These are phyloP conservation scores for Aspergillus nomiae DNA, from an alignment of 2,329 filamentous ascomycete genomes.

Conservation along the genomic window DNA sequence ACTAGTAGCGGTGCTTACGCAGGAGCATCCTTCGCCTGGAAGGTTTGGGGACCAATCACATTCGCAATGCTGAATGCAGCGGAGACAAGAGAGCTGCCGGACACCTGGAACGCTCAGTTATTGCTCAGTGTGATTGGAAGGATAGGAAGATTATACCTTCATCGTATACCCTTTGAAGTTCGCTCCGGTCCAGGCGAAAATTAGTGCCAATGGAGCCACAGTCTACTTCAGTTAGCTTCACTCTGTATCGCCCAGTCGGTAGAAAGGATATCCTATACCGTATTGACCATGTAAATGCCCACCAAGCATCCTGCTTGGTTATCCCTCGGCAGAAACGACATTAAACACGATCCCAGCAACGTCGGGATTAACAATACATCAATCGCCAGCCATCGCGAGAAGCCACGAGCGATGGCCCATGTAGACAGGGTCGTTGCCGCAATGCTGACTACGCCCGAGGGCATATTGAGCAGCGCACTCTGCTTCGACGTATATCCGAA, in stretches of 20 bases:
- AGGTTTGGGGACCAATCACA: constrained; percentile 45
- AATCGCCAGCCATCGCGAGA: constrained; percentile 45
- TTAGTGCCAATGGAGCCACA: constrained; percentile 44
- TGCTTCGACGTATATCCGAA: constrained; percentile 48
- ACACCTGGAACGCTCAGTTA: constrained; percentile 39
- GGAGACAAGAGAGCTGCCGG: constrained; percentile 47
- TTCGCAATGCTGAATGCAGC: constrained; percentile 44
- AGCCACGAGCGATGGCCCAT: constrained; percentile 41
- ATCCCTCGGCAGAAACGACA: constrained; percentile 35
- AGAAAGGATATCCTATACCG: constrained; percentile 13
- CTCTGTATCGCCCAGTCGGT: constrained; percentile 23
- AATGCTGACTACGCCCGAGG: constrained; percentile 45
- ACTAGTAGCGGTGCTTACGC: constrained; percentile 23
- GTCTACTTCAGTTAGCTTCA: constrained; percentile 24
- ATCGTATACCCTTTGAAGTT: constrained; percentile 53
- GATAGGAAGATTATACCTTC: constrained; percentile 19
- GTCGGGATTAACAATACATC: constrained; percentile 47
- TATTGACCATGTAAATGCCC: constrained; percentile 44
- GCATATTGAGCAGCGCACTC: constrained; percentile 49
- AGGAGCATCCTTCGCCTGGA: constrained; percentile 46
- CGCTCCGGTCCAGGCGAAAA: constrained; percentile 48
- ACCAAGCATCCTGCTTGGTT: constrained; percentile 46
- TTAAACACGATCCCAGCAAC: constrained; percentile 45
- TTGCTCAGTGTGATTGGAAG: background rate
- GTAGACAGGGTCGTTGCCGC: constrained; percentile 42